phyloP scores from a whole-genome alignment of 2,329 filamentous ascomycete species.

The Chaetomium sp. region DNA sequence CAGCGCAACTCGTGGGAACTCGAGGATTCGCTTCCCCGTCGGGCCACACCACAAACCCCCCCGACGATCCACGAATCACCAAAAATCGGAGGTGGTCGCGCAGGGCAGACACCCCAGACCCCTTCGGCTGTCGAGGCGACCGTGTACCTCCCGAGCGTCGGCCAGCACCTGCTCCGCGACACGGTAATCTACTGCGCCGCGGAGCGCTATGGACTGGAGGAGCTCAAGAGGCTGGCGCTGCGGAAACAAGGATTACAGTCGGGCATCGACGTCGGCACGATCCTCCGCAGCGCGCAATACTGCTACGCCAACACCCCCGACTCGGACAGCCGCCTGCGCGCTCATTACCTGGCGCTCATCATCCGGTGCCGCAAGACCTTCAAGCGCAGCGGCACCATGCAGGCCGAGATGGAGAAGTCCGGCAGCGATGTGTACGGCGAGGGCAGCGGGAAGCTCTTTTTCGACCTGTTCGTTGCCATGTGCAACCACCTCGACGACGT shows the following conservation, averaged over 20 bases:
- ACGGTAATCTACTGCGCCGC: conserved; percentile 94
- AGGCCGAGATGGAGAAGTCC: conserved; percentile 96
- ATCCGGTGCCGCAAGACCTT: conserved; percentile 97
- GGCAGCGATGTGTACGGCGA: conserved; percentile 49
- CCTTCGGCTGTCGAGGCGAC: conserved; percentile 71
- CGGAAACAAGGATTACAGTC: conserved; percentile 93
- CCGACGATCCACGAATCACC: conserved; percentile 52
- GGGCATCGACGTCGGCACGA: conserved; percentile 88
- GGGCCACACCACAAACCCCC: conserved; percentile 50
- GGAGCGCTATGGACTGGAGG: conserved; percentile 86
- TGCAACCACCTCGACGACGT: conserved; percentile 98
- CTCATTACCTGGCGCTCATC: conserved; percentile 95
- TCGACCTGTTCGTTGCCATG: conserved; percentile 97
- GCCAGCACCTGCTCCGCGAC: conserved; percentile 81
- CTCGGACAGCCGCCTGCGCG: conserved; percentile 87
- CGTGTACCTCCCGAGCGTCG: conserved; percentile 73
- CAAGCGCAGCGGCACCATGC: conserved; percentile 97
- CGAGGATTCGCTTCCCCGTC: conserved; percentile 63
- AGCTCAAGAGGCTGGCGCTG: conserved; percentile 87
- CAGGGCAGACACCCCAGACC: conserved; percentile 54
- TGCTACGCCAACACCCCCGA: conserved; percentile 95
- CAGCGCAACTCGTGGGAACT: conserved; percentile 86
- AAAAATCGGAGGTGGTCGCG: conserved; percentile 47
- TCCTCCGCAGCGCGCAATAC: conserved; percentile 90
- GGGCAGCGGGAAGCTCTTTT: conserved; percentile 76